A percentile compares a stretch with the other conserved stretches of the same genome.
Conservation (phyloP, 371 early-diverging fungal genomes). For the Coemansia sp. region DNA sequence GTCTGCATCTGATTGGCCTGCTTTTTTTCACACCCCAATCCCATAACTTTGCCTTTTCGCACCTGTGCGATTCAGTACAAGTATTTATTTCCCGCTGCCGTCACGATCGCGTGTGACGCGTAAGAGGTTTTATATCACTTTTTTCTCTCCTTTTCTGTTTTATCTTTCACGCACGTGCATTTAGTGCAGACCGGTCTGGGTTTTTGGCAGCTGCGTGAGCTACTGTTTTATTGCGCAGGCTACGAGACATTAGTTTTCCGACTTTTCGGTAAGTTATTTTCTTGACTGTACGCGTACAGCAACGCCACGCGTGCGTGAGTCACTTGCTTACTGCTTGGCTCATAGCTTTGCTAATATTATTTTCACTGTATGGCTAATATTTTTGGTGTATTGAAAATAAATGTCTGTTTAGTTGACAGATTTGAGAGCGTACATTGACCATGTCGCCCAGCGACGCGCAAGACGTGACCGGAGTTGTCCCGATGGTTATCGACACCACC, state of each 20-base stretch:
- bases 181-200: not conserved
- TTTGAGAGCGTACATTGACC: not conserved
- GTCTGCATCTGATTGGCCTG: slow-evolving; percentile 13
- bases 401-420: not conserved
- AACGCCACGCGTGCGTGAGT: not conserved
- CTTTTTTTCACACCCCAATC: not conserved
- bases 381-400: not conserved
- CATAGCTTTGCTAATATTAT: not conserved
- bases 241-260: not conserved
- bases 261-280: not conserved
- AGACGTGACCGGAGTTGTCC: not conserved
- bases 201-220: slow-evolving; percentile 5
- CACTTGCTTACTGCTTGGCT: not conserved
- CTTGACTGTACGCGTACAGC: not conserved
- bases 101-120: slow-evolving; percentile 7
- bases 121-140: not conserved
- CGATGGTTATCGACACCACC: slow-evolving; percentile 25
- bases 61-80: not conserved
- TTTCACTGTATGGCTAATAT: not conserved
- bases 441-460: slow-evolving; percentile 19
- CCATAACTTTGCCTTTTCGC: slow-evolving; percentile 7
- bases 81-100: slow-evolving; percentile 8
- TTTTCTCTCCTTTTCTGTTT: not conserved
- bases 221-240: not conserved
- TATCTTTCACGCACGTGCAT: not conserved